A percentile compares a stretch with the other conserved stretches of the same genome.
Conservation (phyloP, 148 eudicot genomes). For the Rheum nobile region DNA sequence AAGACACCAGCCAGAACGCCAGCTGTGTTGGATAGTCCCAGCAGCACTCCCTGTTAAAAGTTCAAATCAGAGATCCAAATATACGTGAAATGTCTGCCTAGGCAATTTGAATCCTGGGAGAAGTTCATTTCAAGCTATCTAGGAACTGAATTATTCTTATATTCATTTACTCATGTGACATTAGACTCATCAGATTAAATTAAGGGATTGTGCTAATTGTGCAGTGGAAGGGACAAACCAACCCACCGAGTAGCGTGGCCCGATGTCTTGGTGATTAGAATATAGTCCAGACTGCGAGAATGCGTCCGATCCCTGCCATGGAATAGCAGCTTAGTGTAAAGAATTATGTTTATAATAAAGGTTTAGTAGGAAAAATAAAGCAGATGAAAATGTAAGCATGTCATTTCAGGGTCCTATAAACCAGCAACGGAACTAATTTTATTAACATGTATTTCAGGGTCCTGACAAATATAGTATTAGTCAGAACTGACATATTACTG, state of each 20-base stretch:
- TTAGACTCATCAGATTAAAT: not conserved
- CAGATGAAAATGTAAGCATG: not conserved
- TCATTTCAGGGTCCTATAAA: not conserved
- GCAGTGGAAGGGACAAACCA: conserved; percentile 13
- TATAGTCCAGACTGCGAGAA: conserved; percentile 95
- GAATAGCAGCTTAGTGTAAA: not conserved
- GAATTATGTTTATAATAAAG: not conserved
- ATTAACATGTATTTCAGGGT: not conserved
- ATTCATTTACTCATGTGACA: not conserved
- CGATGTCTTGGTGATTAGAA: conserved; percentile 98
- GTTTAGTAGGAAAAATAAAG: not conserved
- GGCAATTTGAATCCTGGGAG: not conserved
- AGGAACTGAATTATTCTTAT: not conserved
- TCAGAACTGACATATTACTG: not conserved
- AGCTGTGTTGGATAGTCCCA: conserved; percentile 89
- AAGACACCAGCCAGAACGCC: conserved; percentile 97
- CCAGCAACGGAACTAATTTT: not conserved
- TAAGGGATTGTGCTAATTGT: not conserved
- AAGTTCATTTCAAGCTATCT: not conserved
- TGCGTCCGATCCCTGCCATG: conserved; percentile 79
- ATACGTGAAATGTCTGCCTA: not conserved
- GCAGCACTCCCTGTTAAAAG: conserved; percentile 55
- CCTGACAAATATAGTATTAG: not conserved
- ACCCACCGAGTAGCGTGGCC: conserved; percentile 92
- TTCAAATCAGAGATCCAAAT: not conserved